Base-by-base conservation (phyloP, 176 grass and related monocot species). In the Metroxylon sagu region DNA sequence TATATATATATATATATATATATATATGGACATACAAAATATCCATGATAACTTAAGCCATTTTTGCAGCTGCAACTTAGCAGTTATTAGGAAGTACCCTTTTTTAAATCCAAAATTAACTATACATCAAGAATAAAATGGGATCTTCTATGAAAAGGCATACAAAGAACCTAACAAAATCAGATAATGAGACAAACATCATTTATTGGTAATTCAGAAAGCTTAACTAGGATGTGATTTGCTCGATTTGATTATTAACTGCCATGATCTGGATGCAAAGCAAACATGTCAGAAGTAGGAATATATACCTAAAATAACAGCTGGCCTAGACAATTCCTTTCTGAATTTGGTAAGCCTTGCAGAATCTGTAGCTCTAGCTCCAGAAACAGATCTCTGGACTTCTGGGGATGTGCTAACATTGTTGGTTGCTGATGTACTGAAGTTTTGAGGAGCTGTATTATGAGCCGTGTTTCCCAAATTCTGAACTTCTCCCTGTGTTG, bases 341-440 rank as follows among this genome's bases (percentile, higher is more conserved):
- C 79, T 98, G 67, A 93, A 93, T 76, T 98, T 92, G 56, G 67
- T 60, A 19, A 98, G 66, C 74, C 94, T 82, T 12, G 94, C 82
- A 16, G 94, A 92, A 85, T 98, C 94, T 51, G 94, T 93, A 53
- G 94, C 88, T 81, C 94, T 84, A 78, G 94, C 82, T 19, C 84
- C 94, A 58, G 81, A 90, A 74, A 93, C 75, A 76, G 77, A 79
- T 59, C 88, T 75, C 65, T 85, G 81, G 49, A 76, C 82, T 81
- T 98, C 85, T 57, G 85, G 74, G 59, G 77, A 83, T 30, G 64
- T 65, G 73, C 30, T 85, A 2, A 53, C 18, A 50, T 63, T 98
- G 57, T 74, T 93, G 62, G 82, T 74, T 48, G 81, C 75, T 57
- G 74, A 83, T 49, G 65, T 28, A 67, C 71, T 89, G 59, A 74